Conservation (phyloP, 2,329 filamentous ascomycete species). For the Diaporthe ilicicola region DNA sequence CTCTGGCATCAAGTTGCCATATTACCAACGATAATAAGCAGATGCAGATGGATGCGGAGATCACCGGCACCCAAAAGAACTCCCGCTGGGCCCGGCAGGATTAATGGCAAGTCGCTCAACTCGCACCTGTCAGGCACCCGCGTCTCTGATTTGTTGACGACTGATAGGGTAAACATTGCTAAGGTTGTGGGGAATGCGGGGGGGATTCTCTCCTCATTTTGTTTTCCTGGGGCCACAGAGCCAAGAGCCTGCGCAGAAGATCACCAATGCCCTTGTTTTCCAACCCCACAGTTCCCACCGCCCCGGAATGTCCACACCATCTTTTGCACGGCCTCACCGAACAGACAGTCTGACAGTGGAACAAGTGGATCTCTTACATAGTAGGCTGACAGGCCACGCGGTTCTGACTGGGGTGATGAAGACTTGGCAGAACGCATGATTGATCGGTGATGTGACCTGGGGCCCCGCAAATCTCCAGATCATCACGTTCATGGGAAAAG, state of each 20-base stretch:
- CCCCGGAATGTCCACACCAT: slow-evolving; percentile 10
- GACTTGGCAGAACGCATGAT: slow-evolving; percentile 12
- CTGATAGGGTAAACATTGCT: slow-evolving; percentile 3
- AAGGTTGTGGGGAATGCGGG: slow-evolving; percentile 3
- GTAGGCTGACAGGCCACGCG: slow-evolving; percentile 2
- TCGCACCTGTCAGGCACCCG: not conserved
- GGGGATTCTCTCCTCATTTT: slow-evolving; percentile 6
- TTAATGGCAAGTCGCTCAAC: not conserved
- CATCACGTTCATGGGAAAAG: not conserved
- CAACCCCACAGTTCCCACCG: slow-evolving; percentile 8
- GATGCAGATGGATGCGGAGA: not conserved
- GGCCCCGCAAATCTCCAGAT: slow-evolving; percentile 19
- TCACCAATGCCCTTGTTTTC: not conserved
- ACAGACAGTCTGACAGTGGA: not conserved
- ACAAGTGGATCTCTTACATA: not conserved
- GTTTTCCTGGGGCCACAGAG: slow-evolving; percentile 10
- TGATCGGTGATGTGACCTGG: not conserved
- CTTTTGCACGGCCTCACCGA: not conserved
- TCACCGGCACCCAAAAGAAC: not conserved
- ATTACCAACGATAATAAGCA: not conserved
- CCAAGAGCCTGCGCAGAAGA: not conserved
- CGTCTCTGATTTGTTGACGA: not conserved
- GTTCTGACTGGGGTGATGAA: slow-evolving; percentile 3
- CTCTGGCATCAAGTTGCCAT: not conserved
- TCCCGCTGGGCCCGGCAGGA: not conserved